These are phyloP conservation scores for Fusarium lyarnte DNA, from an alignment of 2,329 filamentous ascomycete species.

Conservation along the genomic window DNA sequence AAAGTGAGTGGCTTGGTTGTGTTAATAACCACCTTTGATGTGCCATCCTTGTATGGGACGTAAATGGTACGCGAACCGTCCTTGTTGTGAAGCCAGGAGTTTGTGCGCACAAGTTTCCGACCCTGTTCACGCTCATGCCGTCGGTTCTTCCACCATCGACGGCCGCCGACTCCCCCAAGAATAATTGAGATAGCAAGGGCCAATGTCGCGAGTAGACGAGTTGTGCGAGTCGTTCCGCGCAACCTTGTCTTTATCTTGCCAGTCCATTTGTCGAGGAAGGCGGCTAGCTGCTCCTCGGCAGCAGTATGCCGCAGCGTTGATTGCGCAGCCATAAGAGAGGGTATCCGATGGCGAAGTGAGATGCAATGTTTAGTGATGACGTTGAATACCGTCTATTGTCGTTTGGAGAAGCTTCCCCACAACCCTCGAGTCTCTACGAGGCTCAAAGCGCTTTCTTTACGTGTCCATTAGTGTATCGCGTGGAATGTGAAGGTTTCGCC, in stretches of 20 bases:
- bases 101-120: conserved; percentile 82
- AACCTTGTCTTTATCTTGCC: conserved; percentile 63
- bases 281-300: conserved; percentile 73
- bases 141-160: conserved; percentile 77
- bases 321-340: conserved; percentile 79
- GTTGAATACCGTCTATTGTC: conserved; percentile 4
- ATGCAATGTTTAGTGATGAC: conserved; percentile 21
- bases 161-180: conserved; percentile 79
- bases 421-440: conserved; percentile 29
- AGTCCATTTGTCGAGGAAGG: conserved; percentile 70
- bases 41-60: conserved; percentile 88
- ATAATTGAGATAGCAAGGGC: conserved; percentile 82
- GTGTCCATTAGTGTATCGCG: conserved; percentile 30
- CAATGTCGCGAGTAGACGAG: conserved; percentile 79
- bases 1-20: conserved; percentile 94
- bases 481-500: not conserved
- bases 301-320: conserved; percentile 78
- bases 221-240: conserved; percentile 72
- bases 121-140: conserved; percentile 85
- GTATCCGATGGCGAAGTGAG: not conserved
- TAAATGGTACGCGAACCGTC: conserved; percentile 96
- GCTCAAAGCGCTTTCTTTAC: conserved; percentile 24
- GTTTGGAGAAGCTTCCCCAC: conserved; percentile 37
- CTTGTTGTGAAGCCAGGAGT: conserved; percentile 92
- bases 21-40: conserved; percentile 89